Evolutionary conservation across 495 filamentous ascomycete species (phyloP).

Genomic region (Darksidea phi): DNA sequence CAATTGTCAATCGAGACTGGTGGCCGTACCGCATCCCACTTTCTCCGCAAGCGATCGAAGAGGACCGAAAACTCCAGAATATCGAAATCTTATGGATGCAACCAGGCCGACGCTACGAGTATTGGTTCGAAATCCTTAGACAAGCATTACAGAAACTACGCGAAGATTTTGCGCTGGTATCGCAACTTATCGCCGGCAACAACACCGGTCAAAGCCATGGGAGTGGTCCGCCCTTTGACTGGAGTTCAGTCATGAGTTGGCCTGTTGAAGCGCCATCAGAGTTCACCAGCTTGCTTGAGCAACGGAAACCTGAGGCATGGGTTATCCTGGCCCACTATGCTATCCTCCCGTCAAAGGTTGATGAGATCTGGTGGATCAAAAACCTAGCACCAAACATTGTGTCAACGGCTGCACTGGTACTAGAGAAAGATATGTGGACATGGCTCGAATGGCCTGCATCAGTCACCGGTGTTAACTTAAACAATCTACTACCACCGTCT

Average conservation of each 20-base stretch:
- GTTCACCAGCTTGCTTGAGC: slow-evolving; percentile 20
- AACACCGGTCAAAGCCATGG: background rate
- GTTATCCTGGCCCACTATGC: slow-evolving; percentile 30
- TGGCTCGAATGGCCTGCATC: slow-evolving; percentile 27
- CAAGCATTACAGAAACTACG: slow-evolving; percentile 8
- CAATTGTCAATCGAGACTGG: slow-evolving; percentile 14
- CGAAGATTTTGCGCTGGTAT: slow-evolving; percentile 20
- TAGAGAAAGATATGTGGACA: slow-evolving; percentile 13
- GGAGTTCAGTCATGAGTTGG: slow-evolving; percentile 9
- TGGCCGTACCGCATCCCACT: slow-evolving; percentile 9
- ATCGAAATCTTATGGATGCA: slow-evolving; percentile 21
- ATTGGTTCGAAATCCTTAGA: slow-evolving; percentile 11
- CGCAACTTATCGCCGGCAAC: slow-evolving; percentile 1
- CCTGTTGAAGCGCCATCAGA: slow-evolving; percentile 3
- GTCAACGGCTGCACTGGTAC: slow-evolving; percentile 19
- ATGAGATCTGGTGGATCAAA: slow-evolving; percentile 23
- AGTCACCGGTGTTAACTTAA: slow-evolving; percentile 9
- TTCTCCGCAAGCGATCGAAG: slow-evolving; percentile 6
- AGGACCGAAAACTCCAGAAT: slow-evolving; percentile 5
- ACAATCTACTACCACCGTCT: background rate
- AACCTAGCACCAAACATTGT: slow-evolving; percentile 12
- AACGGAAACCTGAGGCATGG: slow-evolving; percentile 17
- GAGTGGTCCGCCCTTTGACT: slow-evolving; percentile 1
- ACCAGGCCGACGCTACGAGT: slow-evolving; percentile 19
- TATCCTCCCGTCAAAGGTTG: slow-evolving; percentile 12